A percentile compares a stretch with the other conserved stretches of the same genome.
These are phyloP conservation scores for Helicostylum pulchrum DNA, from an alignment of 192 early-diverging fungal species.

Conservation along the genomic window DNA sequence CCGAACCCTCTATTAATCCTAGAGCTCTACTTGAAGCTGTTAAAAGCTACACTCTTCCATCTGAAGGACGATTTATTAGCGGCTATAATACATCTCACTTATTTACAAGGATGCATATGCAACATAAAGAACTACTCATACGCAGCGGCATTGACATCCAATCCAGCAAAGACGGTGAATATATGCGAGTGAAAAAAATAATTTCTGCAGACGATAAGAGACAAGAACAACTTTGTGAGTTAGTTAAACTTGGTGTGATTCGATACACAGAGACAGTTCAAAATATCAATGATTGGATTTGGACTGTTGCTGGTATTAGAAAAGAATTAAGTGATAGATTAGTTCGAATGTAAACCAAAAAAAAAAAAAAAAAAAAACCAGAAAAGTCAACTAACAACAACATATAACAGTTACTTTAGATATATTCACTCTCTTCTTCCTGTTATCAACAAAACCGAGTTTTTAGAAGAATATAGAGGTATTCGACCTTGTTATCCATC, in stretches of 20 bases:
- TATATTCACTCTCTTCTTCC: no score
- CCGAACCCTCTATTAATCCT: no score
- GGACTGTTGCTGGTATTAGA: constrained; percentile 20
- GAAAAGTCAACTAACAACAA: neutral
- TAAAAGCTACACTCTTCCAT: no score
- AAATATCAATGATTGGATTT: constrained; percentile 25
- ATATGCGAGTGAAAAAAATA: constrained; percentile 21
- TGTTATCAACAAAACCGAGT: no score
- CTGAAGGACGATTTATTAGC: no score
- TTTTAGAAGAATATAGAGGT: no score
- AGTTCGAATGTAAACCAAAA: constrained; percentile 24
- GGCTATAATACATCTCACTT: no score
- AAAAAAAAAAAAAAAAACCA: neutral
- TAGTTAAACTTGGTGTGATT: neutral
- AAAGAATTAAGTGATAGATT: constrained; percentile 25
- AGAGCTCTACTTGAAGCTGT: no score
- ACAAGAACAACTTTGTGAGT: constrained; percentile 6
- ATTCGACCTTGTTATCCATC: no score
- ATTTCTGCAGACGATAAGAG: constrained; percentile 15
- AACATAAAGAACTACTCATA: constrained; percentile 1
- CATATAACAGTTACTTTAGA: no score
- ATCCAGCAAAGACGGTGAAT: neutral
- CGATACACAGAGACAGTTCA: neutral
- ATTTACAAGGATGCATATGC: no score
- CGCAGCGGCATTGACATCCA: neutral